Base-by-base conservation (phyloP, 179 eudicot species). In the Camellia oleifera region DNA sequence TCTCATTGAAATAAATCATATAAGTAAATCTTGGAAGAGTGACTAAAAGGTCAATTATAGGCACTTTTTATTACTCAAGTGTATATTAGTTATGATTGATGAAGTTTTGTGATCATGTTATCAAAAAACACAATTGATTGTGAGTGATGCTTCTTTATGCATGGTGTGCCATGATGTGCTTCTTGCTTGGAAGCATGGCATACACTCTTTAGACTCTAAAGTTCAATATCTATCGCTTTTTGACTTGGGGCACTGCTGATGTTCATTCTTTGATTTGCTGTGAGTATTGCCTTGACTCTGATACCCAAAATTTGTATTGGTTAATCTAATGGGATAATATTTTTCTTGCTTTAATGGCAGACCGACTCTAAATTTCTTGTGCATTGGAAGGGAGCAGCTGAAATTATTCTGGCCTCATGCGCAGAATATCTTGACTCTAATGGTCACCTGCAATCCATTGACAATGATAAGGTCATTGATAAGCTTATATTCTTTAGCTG, bases 331-430 rank as follows among this genome's bases (percentile, higher is more conserved):
- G 74, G 12, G n/a, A 68, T 53, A 14, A 15, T 52, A 44, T 78
- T 48, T 23, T 57, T 17, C 69, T 44, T 68, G 32, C 74, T 74
- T 67, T 74, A 15, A 74, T 73, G 42, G 67, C 91, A 95, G 98
- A 57, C 88, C 66, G 88, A 88, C 74, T 91, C 97, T 58, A 85
- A 92, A 85, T 94, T 92, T 77, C 89, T 83, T 80, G 80, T 92
- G 62, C 98, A 95, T 77, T 95, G 98, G 99, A 95, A 95, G 78
- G 99, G 99, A 84, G 99, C 98, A 52, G 99, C 99, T 73, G 99
- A 95, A 87, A 87, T 95, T 77, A 85, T 95, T 60, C 87, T 95
- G 23, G 93, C 89, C 72, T 88, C 91, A 6, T 95, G 98, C 78
- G 83, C 90, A 20, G 82, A 83, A 76, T 92, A 87, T 79, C 85